Conservation (phyloP, 106 monocot species). For the Dioscorea dumetorum region DNA sequence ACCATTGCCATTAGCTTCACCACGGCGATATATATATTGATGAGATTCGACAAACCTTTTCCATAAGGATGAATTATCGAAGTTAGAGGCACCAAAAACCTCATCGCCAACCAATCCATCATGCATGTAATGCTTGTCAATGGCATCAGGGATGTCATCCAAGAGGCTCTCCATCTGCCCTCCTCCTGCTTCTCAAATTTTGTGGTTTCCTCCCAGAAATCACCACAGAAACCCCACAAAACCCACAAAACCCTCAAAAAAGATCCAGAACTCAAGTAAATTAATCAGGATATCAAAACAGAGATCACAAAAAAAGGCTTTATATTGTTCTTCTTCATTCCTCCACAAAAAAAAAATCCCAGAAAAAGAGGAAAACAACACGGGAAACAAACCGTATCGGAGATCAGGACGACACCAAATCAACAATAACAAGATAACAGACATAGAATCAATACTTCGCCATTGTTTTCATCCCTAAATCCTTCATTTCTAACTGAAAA, state of each 20-base stretch:
- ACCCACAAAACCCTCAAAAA: background rate
- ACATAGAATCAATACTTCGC: background rate
- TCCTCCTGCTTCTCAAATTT: slow-evolving; percentile 8
- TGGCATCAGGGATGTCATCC: slow-evolving; percentile 10
- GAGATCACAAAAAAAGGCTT: too few relatives aligned
- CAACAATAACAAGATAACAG: background rate
- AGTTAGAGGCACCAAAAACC: background rate
- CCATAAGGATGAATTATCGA: background rate
- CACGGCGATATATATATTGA: background rate
- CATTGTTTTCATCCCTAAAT: background rate
- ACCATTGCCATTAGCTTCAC: background rate
- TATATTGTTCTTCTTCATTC: too few relatives aligned
- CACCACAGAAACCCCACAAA: background rate
- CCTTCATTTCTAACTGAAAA: background rate
- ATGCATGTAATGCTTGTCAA: background rate
- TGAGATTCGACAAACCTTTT: background rate
- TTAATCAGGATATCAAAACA: too few relatives aligned
- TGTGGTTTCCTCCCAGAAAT: background rate
- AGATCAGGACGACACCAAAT: background rate
- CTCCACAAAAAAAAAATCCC: background rate
- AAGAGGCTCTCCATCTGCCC: slow-evolving; percentile 6
- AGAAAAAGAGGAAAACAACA: background rate
- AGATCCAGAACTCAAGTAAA: too few relatives aligned
- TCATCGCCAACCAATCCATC: background rate
- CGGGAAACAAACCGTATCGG: too few relatives aligned